A percentile compares a stretch with the other conserved stretches of the same genome.
Evolutionary conservation across 2,329 filamentous ascomycete species (phyloP).

Genomic region (Byssochlamys sp.): DNA sequence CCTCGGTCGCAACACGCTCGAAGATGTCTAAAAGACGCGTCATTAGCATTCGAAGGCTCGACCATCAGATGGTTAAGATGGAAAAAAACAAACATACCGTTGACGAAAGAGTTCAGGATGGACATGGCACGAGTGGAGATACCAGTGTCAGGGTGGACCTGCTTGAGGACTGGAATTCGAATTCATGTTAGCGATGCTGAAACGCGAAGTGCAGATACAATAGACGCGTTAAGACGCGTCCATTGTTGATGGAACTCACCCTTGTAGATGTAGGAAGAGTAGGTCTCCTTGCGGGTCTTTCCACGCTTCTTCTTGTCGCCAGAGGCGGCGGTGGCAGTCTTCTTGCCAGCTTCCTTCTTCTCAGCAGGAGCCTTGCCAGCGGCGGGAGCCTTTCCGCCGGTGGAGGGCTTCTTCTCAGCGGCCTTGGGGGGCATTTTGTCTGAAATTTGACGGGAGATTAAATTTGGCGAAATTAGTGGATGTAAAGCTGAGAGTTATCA

Average conservation of each 20-base stretch:
- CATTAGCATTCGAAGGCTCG: not conserved
- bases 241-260: slow-evolving; percentile 44
- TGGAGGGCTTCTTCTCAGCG: slow-evolving; percentile 93
- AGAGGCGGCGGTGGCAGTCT: slow-evolving; percentile 72
- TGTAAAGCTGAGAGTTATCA: slow-evolving; percentile 1
- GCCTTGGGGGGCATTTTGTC: slow-evolving; percentile 92
- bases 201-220: not conserved
- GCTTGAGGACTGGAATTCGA: slow-evolving; percentile 74
- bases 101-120: slow-evolving; percentile 99
- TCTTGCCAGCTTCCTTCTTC: slow-evolving; percentile 99
- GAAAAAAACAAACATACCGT: slow-evolving; percentile 53
- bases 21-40: slow-evolving; percentile 70
- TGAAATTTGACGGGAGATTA: slow-evolving; percentile 12
- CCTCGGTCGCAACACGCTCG: slow-evolving; percentile 96
- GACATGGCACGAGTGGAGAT: slow-evolving; percentile 99
- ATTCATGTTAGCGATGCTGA: slow-evolving; percentile 1
- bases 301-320: slow-evolving; percentile 99
- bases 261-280: slow-evolving; percentile 99
- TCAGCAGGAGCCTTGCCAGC: slow-evolving; percentile 69
- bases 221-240: slow-evolving; percentile 1
- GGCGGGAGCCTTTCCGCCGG: slow-evolving; percentile 82
- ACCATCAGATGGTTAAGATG: not conserved
- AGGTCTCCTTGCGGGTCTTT: slow-evolving; percentile 99
- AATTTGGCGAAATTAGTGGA: slow-evolving; percentile 12
- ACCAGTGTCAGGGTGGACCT: slow-evolving; percentile 99